phyloP scores from a whole-genome alignment of 202 grass and related monocot genomes.

The Setaria viridis region DNA sequence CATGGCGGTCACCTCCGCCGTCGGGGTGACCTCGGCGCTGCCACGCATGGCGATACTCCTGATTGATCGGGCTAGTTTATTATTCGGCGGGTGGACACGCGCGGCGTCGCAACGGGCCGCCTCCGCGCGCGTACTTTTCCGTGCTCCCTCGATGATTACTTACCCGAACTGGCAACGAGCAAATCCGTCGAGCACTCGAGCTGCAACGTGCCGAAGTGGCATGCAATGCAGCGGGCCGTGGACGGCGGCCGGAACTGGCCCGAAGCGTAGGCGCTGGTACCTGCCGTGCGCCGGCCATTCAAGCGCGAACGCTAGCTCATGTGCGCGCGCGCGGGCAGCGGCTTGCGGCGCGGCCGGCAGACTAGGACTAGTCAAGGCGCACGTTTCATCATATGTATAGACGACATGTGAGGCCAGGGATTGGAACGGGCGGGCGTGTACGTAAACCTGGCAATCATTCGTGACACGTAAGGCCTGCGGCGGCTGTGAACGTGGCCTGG shows the following conservation, averaged over 20 bases:
- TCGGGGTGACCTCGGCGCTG: slow-evolving; percentile 22
- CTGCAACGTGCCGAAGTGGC: neutral
- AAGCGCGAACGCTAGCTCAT: neutral
- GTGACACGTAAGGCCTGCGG: slow-evolving; percentile 50
- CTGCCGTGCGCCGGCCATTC: neutral
- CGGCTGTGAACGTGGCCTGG: slow-evolving; percentile 33
- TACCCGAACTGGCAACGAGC: slow-evolving; percentile 28
- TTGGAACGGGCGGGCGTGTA: neutral
- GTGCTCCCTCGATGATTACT: slow-evolving; percentile 9
- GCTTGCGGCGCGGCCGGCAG: neutral
- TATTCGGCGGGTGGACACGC: slow-evolving; percentile 27
- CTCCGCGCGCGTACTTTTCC: slow-evolving; percentile 15
- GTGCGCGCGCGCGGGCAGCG: neutral
- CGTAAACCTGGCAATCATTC: slow-evolving; percentile 43
- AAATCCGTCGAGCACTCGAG: neutral
- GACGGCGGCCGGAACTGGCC: neutral
- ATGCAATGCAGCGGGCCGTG: neutral
- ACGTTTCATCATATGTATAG: neutral
- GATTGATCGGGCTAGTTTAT: slow-evolving; percentile 37
- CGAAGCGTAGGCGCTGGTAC: neutral
- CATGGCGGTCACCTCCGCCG: slow-evolving; percentile 21
- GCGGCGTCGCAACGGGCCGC: slow-evolving; percentile 14
- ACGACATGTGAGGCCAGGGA: neutral
- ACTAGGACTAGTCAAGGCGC: slow-evolving; percentile 1
- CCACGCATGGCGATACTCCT: slow-evolving; percentile 40